These are phyloP conservation scores for Rubus idaeus DNA, from an alignment of 306 rosid genomes.

Conservation along the genomic window DNA sequence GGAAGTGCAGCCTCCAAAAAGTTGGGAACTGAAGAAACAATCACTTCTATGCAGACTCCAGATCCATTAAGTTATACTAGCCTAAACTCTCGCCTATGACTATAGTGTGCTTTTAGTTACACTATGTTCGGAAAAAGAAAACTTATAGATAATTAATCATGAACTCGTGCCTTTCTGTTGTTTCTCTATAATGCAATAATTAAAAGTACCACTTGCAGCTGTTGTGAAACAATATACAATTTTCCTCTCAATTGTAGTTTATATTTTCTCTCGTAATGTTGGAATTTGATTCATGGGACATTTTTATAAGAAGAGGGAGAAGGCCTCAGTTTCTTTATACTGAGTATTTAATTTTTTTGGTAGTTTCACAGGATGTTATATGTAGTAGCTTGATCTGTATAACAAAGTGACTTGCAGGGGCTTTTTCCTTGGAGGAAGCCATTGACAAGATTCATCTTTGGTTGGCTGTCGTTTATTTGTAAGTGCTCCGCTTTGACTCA, in stretches of 20 bases:
- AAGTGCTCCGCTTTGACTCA: neutral
- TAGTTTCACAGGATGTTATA: neutral
- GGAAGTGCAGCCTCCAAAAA: slow-evolving; percentile 32
- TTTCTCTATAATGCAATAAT: neutral
- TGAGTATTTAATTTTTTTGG: neutral
- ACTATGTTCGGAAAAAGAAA: neutral
- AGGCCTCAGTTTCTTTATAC: neutral
- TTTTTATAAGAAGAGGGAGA: neutral
- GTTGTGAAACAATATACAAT: neutral
- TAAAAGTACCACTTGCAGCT: neutral
- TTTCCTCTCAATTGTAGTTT: neutral
- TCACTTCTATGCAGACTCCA: slow-evolving; percentile 22
- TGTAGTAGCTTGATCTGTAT: neutral
- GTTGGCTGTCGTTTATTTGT: neutral
- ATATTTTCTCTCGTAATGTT: neutral
- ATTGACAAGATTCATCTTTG: neutral
- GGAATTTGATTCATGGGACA: neutral
- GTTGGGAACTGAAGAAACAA: slow-evolving; percentile 29
- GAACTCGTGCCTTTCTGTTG: neutral
- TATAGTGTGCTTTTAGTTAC: neutral
- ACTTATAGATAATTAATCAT: neutral
- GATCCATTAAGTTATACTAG: slow-evolving; percentile 39
- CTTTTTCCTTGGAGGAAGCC: neutral
- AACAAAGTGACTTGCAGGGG: neutral
- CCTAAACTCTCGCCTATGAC: slow-evolving; percentile 55